Conservation (phyloP, 768 basidiomycete genomes). For the Trichaptum fuscoviolaceum region DNA sequence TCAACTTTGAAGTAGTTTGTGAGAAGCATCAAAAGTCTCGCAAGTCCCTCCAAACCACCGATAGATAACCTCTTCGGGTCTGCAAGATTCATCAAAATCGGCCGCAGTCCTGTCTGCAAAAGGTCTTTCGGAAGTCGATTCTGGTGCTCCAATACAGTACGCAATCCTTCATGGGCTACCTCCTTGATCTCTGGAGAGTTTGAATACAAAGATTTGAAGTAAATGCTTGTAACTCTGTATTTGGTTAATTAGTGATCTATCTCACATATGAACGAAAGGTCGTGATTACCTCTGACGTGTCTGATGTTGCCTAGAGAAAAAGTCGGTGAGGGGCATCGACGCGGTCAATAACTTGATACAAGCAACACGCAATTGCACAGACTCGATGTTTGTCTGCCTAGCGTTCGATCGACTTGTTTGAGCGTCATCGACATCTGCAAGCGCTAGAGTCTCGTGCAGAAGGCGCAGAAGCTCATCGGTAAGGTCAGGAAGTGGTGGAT, state of each 20-base stretch:
- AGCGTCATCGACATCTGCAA: conserved; percentile 94
- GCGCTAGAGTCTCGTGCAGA: conserved; percentile 86
- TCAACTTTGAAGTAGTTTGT: conserved; percentile 99
- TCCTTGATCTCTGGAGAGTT: conserved; percentile 87
- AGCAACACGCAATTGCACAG: conserved; percentile 86
- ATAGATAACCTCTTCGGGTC: conserved; percentile 94
- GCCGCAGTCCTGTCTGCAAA: conserved; percentile 89
- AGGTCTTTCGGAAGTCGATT: conserved; percentile 91
- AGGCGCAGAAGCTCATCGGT: conserved; percentile 90
- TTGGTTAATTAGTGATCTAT: conserved; percentile 6
- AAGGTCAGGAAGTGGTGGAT: conserved; percentile 85
- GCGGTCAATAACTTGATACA: conserved; percentile 92
- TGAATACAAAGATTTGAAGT: conserved; percentile 98
- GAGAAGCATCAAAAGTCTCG: conserved; percentile 85
- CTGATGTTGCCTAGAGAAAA: conserved; percentile 78
- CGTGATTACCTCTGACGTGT: conserved; percentile 73
- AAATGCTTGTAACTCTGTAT: conserved; percentile 83
- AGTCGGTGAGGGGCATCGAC: conserved; percentile 92
- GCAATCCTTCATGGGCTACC: conserved; percentile 89
- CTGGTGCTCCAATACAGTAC: conserved; percentile 85
- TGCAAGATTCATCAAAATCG: conserved; percentile 96
- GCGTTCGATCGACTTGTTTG: conserved; percentile 69
- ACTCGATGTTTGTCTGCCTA: conserved; percentile 74
- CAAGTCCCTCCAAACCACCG: conserved; percentile 87
- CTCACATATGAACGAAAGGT: conserved; percentile 1